Base-by-base conservation (phyloP, 164 flowering plant genomes). In the Stephania japonica region DNA sequence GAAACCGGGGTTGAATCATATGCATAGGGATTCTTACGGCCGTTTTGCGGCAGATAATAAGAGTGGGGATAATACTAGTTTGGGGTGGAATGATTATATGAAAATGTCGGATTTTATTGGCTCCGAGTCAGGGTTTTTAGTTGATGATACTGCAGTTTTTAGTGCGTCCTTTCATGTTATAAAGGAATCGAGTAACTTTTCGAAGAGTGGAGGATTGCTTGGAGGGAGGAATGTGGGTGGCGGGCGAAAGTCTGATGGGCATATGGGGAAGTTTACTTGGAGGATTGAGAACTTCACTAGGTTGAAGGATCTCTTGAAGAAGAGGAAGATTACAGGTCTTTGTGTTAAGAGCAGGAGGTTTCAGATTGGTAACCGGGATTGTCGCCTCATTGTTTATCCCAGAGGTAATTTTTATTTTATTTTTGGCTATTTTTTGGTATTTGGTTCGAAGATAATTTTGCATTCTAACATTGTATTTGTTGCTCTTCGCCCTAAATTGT, bases 81-180 rank as follows among this genome's bases (percentile, higher is more conserved):
- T 94, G 77, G 99, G 99, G 1, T 92, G 99, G 99, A 94, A 92
- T 85, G 99, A 94, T 79, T 94, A 92, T 73, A 92, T 94, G 97
- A 92, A 90, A 78, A 94, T 94, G 99, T 75, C 82, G 12, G 99
- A 94, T 77, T 94, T 94, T 78, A 41, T 88, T 62, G 88, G 87
- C 24, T 70, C 64, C 0, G 95, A 91, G 1, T 70, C 88, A 0
- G 99, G 99, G 65, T 94, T 85, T 79, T 80, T 94, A 79, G 86
- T 91, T 70, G 97, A 94, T 65, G 95, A 94, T 73, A 92, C 95
- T 62, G 97, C 97, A 1, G 90, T 88, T 23, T 94, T 94, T 76
- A 92, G 93, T 72, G 86, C 97, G 0, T 92, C 97, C 0, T 94
- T 92, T 74, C 97, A 94, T 82, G 97, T 90, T 42, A 91, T 94